A percentile compares a stretch with the other conserved stretches of the same genome.
phyloP scores from a whole-genome alignment of 202 grass and related monocot species.

The Bolboschoenoplectus hybrid region DNA sequence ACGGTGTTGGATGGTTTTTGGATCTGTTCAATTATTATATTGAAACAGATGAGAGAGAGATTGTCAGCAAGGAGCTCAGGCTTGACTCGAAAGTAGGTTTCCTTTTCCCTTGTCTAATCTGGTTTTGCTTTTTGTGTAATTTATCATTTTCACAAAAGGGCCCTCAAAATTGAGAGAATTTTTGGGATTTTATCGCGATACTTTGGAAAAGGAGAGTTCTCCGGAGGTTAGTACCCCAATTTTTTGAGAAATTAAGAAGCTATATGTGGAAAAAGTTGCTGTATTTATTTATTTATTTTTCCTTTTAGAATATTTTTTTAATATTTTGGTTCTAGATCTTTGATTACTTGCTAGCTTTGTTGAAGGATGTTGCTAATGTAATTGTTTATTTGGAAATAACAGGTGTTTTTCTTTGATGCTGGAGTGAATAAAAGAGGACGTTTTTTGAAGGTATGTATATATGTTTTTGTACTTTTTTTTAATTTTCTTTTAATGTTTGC shows the following conservation, averaged over 20 bases:
- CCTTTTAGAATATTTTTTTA: background rate
- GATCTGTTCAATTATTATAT: constrained; percentile 91
- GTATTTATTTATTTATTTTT: background rate
- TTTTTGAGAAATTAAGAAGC: constrained; percentile 16
- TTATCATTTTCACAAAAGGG: background rate
- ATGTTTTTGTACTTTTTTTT: background rate
- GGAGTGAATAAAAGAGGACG: constrained; percentile 94
- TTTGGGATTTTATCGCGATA: background rate
- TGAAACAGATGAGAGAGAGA: constrained; percentile 72
- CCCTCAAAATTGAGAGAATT: constrained; percentile 4
- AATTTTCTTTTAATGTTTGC: background rate
- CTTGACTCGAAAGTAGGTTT: constrained; percentile 75
- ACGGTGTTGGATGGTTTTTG: constrained; percentile 77
- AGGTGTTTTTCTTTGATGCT: constrained; percentile 90
- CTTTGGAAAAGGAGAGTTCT: background rate
- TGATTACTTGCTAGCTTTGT: background rate
- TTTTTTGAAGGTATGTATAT: constrained; percentile 72
- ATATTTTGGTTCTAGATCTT: constrained; percentile 20
- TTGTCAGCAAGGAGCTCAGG: constrained; percentile 84
- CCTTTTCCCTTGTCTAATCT: background rate
- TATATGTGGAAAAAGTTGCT: background rate
- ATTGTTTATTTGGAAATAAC: constrained; percentile 22
- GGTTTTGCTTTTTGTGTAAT: background rate
- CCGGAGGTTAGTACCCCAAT: background rate
- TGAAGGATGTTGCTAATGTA: constrained; percentile 28